Base-by-base conservation (phyloP, 768 basidiomycete species). In the Xerocomellus amylosporus region DNA sequence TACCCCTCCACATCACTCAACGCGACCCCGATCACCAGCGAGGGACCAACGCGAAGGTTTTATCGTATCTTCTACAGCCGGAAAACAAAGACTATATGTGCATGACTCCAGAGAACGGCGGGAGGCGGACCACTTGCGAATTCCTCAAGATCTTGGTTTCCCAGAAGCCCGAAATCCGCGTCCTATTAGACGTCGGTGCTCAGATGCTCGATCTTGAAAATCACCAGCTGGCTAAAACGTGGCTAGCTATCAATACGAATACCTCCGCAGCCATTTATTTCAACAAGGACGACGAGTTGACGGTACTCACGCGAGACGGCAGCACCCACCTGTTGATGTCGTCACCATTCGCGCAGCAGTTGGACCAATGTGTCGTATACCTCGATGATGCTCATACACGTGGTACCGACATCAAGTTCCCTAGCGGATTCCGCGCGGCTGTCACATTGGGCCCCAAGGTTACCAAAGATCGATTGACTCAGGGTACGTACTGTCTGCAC, bases 151-250 rank as follows among this genome's bases (percentile, higher is more conserved):
- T 67, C 19, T 17, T 83, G 4, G 68, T 71, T 12, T n/a, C 51
- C 1, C 72, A 78, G 56, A 49, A 49, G 1, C 75, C 74, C 4
- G 62, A 68, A n/a, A 69, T 82, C 26, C 71, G 71, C 22, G 79
- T 83, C 7, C 63, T 83, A 19, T 64, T 83, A 15, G 81, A 83
- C 41, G 80, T 83, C 13, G 82, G 81, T 4, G 81, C 81, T 0
- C 81, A 83, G 55, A 78, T 84, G 67, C 65, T 83, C 9, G 81
- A 83, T 41, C 66, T 80, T 51, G 63, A 70, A 22, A 83, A 81
- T 54, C 33, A 59, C 2, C 66, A 77, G 24, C 48, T 83, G 5
- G 77, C 71, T 2, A 36, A 50, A 19, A 40, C 59, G 2, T 83
- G 82, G 83, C 63, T 83, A 5, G 34, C 46, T 19, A 50, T 56